These are phyloP conservation scores for Rhizopogon sp. DNA, from an alignment of 768 basidiomycete genomes.

Conservation along the genomic window DNA sequence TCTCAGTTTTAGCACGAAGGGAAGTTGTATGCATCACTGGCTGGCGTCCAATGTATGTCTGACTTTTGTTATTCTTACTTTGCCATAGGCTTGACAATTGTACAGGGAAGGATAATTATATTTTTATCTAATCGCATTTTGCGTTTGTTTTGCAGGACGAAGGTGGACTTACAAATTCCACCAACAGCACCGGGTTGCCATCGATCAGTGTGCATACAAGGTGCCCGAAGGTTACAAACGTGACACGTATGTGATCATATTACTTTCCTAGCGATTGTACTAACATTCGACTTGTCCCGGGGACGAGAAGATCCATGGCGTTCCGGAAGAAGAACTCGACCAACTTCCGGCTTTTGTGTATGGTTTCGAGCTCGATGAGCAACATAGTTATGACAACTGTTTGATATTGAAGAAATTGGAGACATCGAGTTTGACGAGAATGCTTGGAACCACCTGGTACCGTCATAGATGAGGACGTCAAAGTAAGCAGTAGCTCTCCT, in stretches of 20 bases:
- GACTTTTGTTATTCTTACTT: background rate
- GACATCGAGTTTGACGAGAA: too few relatives aligned
- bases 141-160: slow-evolving; percentile 55
- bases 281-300: background rate
- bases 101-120: too few relatives aligned
- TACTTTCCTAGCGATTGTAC: background rate
- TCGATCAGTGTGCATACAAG: background rate
- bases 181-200: background rate
- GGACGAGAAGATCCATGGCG: slow-evolving; percentile 20
- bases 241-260: background rate
- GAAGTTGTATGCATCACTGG: slow-evolving; percentile 3
- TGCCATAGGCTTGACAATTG: background rate
- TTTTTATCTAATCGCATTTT: slow-evolving; percentile 15
- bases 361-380: slow-evolving; percentile 47
- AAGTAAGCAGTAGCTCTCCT: too few relatives aligned
- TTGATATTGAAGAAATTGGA: background rate
- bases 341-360: slow-evolving; percentile 52
- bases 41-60: slow-evolving; percentile 14
- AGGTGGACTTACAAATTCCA: slow-evolving; percentile 53
- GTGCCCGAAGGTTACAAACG: too few relatives aligned
- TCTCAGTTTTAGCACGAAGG: slow-evolving; percentile 7
- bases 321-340: slow-evolving; percentile 49
- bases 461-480: too few relatives aligned
- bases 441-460: too few relatives aligned
- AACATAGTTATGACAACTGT: too few relatives aligned